Conservation (phyloP, 768 basidiomycete species). For the Xerocomellus chrysenteron region DNA sequence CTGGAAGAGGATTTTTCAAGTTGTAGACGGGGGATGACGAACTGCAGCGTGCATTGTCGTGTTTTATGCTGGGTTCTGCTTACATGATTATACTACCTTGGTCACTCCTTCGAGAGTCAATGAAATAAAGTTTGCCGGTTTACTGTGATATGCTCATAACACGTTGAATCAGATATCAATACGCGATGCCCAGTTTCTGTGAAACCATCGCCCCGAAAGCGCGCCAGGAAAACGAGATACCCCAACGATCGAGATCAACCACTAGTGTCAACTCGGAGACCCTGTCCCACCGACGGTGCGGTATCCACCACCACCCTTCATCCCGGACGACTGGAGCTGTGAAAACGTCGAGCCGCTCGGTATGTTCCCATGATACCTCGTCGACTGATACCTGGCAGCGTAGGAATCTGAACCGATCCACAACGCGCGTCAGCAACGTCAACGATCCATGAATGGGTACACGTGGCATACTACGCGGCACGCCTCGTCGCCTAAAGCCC, state of each 20-base stretch:
- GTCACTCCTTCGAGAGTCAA: neutral
- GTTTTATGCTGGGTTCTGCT: conserved; percentile 24
- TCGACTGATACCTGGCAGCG: conserved; percentile 21
- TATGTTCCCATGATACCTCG: conserved; percentile 14
- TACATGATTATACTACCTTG: conserved; percentile 1
- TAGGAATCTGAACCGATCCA: conserved; percentile 7
- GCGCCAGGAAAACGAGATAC: too few relatives aligned
- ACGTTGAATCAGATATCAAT: neutral
- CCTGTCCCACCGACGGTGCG: neutral
- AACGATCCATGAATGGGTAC: neutral
- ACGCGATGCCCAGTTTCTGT: neutral
- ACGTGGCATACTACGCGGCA: conserved; percentile 12
- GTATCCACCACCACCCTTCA: conserved; percentile 1
- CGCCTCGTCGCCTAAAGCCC: neutral
- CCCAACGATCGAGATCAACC: neutral
- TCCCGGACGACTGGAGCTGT: conserved; percentile 6
- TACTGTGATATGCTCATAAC: neutral
- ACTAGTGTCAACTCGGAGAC: neutral
- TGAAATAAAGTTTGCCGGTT: neutral
- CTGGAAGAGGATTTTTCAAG: conserved; percentile 57
- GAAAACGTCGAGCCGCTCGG: conserved; percentile 9
- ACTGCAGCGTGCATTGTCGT: conserved; percentile 5
- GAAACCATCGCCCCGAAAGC: too few relatives aligned
- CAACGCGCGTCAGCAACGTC: neutral
- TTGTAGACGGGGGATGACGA: conserved; percentile 40